Evolutionary conservation across 2,329 filamentous ascomycete species (phyloP).

Genomic region (Colletotrichum gloeosporioides): DNA sequence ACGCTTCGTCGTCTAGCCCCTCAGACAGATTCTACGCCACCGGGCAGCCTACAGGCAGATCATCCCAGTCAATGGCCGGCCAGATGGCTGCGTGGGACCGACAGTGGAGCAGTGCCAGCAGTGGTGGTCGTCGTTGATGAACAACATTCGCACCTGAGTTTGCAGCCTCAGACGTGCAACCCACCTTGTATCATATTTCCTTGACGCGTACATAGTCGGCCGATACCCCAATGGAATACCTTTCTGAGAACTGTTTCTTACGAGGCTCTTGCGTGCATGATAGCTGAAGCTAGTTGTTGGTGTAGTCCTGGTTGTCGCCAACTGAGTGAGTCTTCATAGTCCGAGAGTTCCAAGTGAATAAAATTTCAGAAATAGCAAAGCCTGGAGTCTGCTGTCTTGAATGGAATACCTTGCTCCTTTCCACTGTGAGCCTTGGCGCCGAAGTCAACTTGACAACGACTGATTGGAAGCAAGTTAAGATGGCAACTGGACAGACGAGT

Average conservation of each 20-base stretch:
- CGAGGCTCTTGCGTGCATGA: neutral
- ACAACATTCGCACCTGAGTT: neutral
- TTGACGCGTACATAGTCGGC: neutral
- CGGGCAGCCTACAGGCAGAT: neutral
- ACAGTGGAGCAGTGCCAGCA: neutral
- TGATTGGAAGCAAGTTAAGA: neutral
- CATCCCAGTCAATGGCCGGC: neutral
- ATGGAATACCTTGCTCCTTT: neutral
- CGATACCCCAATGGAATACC: neutral
- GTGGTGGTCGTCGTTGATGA: neutral
- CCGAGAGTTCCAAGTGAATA: neutral
- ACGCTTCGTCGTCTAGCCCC: neutral
- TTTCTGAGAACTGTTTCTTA: neutral
- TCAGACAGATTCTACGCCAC: slow-evolving; percentile 8
- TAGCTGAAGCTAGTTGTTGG: neutral
- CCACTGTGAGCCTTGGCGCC: neutral
- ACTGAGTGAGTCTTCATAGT: neutral
- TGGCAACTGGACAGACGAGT: neutral
- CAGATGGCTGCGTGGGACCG: neutral
- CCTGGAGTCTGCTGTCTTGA: neutral
- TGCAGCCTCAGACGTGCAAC: neutral
- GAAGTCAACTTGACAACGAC: neutral
- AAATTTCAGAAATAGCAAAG: neutral
- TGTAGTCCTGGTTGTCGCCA: neutral
- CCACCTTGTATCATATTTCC: neutral